A percentile compares a stretch with the other conserved stretches of the same genome.
Evolutionary conservation across 306 rosid genomes (phyloP).

Genomic region (Vigna trinervia): DNA sequence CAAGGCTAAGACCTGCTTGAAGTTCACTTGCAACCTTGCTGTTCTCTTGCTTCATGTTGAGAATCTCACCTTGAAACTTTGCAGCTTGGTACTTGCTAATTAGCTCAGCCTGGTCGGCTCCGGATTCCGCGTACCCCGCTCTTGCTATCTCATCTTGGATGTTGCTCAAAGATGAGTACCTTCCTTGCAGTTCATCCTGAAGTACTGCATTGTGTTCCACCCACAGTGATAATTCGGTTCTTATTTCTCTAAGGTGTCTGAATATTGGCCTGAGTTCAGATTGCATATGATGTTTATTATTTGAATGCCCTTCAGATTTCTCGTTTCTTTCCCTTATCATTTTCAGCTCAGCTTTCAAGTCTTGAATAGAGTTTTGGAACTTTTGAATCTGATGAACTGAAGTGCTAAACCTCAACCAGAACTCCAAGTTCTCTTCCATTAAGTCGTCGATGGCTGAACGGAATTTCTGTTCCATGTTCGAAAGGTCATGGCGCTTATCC

Average conservation of each 20-base stretch:
- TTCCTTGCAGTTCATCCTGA: constrained; percentile 71
- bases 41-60: constrained; percentile 91
- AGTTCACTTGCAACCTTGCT: constrained; percentile 74
- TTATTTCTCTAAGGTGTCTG: constrained; percentile 84
- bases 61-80: constrained; percentile 90
- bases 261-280: constrained; percentile 78
- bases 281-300: constrained; percentile 45
- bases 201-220: constrained; percentile 78
- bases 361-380: constrained; percentile 80
- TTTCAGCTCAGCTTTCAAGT: constrained; percentile 64
- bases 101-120: constrained; percentile 45
- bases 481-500: constrained; percentile 44
- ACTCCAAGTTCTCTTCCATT: constrained; percentile 80
- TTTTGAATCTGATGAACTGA: constrained; percentile 89
- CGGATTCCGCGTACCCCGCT: constrained; percentile 39
- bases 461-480: constrained; percentile 62
- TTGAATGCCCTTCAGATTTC: constrained; percentile 56
- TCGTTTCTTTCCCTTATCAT: constrained; percentile 50
- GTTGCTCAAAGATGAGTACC: constrained; percentile 63
- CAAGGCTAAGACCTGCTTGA: constrained; percentile 70
- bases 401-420: constrained; percentile 89
- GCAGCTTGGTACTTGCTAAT: constrained; percentile 72
- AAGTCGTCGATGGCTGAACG: constrained; percentile 73
- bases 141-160: constrained; percentile 72
- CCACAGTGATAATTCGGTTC: constrained; percentile 89